Evolutionary conservation across 1,284 basidiomycete species (phyloP).

Genomic region (Hemileia vastatrix): DNA sequence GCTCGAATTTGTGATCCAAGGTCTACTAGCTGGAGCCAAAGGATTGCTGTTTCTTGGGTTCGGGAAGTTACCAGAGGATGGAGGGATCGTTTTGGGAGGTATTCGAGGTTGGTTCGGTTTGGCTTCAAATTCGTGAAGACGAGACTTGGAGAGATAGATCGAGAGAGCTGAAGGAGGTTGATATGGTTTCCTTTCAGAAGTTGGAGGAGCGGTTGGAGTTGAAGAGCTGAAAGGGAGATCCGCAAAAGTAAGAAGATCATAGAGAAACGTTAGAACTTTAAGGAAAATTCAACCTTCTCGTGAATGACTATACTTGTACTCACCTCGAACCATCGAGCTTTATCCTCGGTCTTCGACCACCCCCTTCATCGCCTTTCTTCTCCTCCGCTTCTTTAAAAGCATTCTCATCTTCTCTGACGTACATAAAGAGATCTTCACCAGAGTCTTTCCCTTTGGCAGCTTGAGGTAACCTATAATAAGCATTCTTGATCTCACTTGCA

Average conservation of each 20-base stretch:
- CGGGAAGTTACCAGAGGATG: background rate
- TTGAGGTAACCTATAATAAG: slow-evolving; percentile 28
- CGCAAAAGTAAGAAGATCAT: too few relatives aligned
- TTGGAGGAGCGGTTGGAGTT: too few relatives aligned
- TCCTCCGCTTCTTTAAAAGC: background rate
- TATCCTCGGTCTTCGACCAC: background rate
- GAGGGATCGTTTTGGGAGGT: background rate
- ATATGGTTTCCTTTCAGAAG: slow-evolving; percentile 3
- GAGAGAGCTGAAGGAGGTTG: slow-evolving; percentile 27
- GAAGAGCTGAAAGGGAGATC: too few relatives aligned
- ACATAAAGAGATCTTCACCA: background rate
- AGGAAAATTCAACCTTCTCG: too few relatives aligned
- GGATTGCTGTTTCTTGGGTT: background rate
- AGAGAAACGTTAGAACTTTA: too few relatives aligned
- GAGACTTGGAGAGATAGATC: slow-evolving; percentile 28
- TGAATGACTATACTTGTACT: background rate
- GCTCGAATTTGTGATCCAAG: background rate
- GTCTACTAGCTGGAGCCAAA: background rate
- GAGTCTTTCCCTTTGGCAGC: background rate
- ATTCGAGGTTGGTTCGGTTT: slow-evolving; percentile 4
- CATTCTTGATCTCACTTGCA: slow-evolving; percentile 30
- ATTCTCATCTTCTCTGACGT: background rate
- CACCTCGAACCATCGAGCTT: background rate
- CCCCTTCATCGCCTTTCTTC: background rate
- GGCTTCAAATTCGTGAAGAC: slow-evolving; percentile 29